These are phyloP conservation scores for Acorus gramineus DNA, from an alignment of 106 monocot species.

Conservation along the genomic window DNA sequence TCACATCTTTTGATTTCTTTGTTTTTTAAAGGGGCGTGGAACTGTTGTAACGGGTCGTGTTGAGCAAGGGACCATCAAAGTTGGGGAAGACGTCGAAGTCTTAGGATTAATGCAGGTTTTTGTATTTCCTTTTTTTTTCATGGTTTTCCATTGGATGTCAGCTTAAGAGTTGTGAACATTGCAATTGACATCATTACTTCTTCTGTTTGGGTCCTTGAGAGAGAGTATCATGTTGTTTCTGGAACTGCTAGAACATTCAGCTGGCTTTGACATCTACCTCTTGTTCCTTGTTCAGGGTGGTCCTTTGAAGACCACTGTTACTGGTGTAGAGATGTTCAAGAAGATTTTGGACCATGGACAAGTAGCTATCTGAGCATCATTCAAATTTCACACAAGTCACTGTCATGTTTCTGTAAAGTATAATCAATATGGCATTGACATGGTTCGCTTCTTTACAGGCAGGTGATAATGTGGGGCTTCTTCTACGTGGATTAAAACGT, in stretches of 20 bases:
- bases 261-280: background rate
- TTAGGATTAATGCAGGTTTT: constrained; percentile 55
- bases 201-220: background rate
- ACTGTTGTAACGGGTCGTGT: constrained; percentile 72
- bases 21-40: constrained; percentile 46
- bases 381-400: background rate
- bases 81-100: constrained; percentile 43
- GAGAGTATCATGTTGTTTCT: background rate
- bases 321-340: constrained; percentile 49
- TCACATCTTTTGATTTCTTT: too few relatives aligned
- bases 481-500: constrained; percentile 92
- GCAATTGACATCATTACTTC: background rate
- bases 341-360: constrained; percentile 39
- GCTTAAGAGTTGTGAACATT: background rate
- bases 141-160: too few relatives aligned
- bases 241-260: background rate
- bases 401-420: background rate
- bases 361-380: background rate
- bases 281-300: constrained; percentile 22
- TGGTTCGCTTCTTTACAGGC: constrained; percentile 27
- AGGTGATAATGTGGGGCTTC: constrained; percentile 93
- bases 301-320: constrained; percentile 36
- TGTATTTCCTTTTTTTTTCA: too few relatives aligned
- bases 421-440: too few relatives aligned
- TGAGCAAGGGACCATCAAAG: constrained; percentile 41